phyloP scores from a whole-genome alignment of 805 yeast genomes.

The Cyberlindnera euphorbiiphila region DNA sequence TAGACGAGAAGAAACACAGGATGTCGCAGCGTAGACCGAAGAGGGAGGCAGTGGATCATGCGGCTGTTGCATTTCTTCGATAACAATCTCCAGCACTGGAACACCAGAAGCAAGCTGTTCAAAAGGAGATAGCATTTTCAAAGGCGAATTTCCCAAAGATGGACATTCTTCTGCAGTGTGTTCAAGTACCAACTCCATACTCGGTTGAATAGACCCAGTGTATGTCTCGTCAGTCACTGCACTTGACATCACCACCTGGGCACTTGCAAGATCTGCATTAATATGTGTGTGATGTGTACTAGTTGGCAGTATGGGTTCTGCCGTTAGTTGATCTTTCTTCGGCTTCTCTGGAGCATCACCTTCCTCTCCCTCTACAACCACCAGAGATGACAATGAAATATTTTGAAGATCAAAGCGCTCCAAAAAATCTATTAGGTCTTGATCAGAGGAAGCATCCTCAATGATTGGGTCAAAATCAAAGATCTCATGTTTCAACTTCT shows the following conservation, averaged over 20 bases:
- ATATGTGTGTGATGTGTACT: too few species aligned
- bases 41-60: constrained; percentile 2
- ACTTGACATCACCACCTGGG: too few species aligned
- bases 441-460: constrained; percentile 2
- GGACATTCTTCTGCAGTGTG: background rate
- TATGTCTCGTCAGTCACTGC: background rate
- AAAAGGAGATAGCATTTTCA: constrained; percentile 1
- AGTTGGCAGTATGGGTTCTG: too few species aligned
- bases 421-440: background rate
- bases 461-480: constrained; percentile 2
- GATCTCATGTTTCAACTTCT: constrained; percentile 3
- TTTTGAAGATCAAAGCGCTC: background rate
- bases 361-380: background rate
- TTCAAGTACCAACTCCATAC: constrained; percentile 9
- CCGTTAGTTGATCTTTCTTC: too few species aligned
- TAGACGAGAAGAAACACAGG: too few species aligned
- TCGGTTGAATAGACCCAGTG: constrained; percentile 11
- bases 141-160: background rate
- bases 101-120: background rate
- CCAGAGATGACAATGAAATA: background rate
- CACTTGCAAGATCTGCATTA: too few species aligned
- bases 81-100: background rate
- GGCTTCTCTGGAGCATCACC: too few species aligned
- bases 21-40: constrained; percentile 4
- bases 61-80: background rate